Evolutionary conservation across 257 asterid species (phyloP), one percentile per base, ranked within the genome.

Genomic region (Lithospermum erythrorhizon): DNA sequence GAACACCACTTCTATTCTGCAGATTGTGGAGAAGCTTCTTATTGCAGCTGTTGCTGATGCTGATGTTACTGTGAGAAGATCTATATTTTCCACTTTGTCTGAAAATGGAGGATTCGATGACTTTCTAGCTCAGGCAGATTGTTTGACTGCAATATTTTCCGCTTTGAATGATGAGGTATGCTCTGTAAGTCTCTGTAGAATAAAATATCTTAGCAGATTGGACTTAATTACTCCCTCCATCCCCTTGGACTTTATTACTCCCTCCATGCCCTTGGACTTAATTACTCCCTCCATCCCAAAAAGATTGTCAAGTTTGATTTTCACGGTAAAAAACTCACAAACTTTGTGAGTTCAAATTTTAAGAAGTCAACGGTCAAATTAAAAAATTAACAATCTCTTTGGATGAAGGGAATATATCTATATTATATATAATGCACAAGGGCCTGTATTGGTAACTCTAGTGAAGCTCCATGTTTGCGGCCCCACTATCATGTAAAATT

Each of bases 111-210:
- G 86, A 58, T 87, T 93, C 63, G 97, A 93, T 74, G 97, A 86
- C 72, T 89, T 79, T 80, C 80, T 93, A 72, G 95, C 99, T 41
- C 97, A 93, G 76, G 97, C 97, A 37, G 94, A 93, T 83, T 82
- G 97, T 82, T 78, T 93, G 83, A 84, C 95, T 65, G 95, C 97
- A 53, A 80, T 93, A 59, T 93, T 93, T 79, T 94, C 99, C 67
- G 96, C 99, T 76, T 72, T 93, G 58, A 93, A 93, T 81, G 99
- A 93, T 48, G 99, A 93, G 97, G 99, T 93, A 81, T 16, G 32
- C 4, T 19, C 37, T 56, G 37, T 16, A 56, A n/a, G n/a, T n/a
- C n/a, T n/a, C n/a, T n/a, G n/a, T 55, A 55, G 29, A 20, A 14
- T 22, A 45, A 62, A 62, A 10, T 61, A 21, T 18, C 17, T 53